Percentiles rank a stretch among this genome's conserved stretches.
Evolutionary conservation across 2,329 filamentous ascomycete genomes (phyloP).

Genomic region (Teratosphaeria pseudoeucalypti): DNA sequence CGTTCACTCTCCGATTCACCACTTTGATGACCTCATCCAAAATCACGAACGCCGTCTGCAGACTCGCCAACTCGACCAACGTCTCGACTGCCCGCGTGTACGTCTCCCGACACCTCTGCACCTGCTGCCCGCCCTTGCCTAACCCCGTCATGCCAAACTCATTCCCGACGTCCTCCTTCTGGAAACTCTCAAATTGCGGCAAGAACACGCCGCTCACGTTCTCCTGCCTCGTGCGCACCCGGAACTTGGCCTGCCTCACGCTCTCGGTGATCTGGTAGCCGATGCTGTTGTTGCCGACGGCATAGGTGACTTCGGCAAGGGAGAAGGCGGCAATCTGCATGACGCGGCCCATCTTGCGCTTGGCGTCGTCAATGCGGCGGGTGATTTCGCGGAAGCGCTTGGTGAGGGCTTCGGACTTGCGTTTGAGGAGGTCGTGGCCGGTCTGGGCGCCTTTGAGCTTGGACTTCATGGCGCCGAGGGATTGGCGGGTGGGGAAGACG

Average conservation of each 20-base stretch:
- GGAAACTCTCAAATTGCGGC: slow-evolving; percentile 85
- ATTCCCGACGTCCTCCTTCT: slow-evolving; percentile 69
- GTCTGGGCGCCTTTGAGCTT: slow-evolving; percentile 76
- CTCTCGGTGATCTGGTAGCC: slow-evolving; percentile 97
- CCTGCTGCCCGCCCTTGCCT: slow-evolving; percentile 94
- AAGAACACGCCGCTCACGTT: slow-evolving; percentile 96
- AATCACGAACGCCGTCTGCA: slow-evolving; percentile 97
- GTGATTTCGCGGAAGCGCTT: slow-evolving; percentile 82
- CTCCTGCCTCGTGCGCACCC: slow-evolving; percentile 89
- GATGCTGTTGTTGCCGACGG: slow-evolving; percentile 79
- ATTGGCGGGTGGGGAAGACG: slow-evolving; percentile 96
- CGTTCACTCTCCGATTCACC: slow-evolving; percentile 94
- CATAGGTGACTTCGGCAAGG: slow-evolving; percentile 92
- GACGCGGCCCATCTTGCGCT: slow-evolving; percentile 97
- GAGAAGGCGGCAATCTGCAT: slow-evolving; percentile 99
- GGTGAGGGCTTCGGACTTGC: slow-evolving; percentile 95
- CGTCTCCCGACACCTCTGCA: slow-evolving; percentile 88
- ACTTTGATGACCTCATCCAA: slow-evolving; percentile 98
- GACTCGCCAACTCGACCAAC: slow-evolving; percentile 82
- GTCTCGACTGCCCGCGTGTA: slow-evolving; percentile 95
- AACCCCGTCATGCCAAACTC: slow-evolving; percentile 94
- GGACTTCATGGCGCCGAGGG: slow-evolving; percentile 90
- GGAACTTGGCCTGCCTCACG: slow-evolving; percentile 83
- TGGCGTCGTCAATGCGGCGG: slow-evolving; percentile 92
- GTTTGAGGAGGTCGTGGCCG: slow-evolving; percentile 88